Percentiles rank a stretch among this genome's conserved stretches.
Conservation (phyloP, 768 basidiomycete genomes). For the Boletales sp. region DNA sequence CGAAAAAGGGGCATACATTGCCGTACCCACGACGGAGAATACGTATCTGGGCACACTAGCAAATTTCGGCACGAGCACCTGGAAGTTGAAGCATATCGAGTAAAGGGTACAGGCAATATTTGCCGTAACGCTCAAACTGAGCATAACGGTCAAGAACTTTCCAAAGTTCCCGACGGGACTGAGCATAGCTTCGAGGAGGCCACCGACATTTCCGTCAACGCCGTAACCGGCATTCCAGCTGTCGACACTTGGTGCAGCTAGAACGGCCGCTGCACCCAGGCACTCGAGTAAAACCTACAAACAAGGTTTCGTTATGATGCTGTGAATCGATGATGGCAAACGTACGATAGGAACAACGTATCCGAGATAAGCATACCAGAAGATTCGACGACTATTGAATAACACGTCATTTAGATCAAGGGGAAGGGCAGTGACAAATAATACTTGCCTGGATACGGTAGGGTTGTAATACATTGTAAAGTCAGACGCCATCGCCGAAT, state of each 20-base stretch:
- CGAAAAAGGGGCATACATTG: slow-evolving; percentile 47
- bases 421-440: not conserved
- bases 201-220: slow-evolving; percentile 54
- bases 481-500: slow-evolving; percentile 59
- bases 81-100: slow-evolving; percentile 70
- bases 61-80: slow-evolving; percentile 60
- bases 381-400: slow-evolving; percentile 50
- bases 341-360: slow-evolving; percentile 59
- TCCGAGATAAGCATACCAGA: slow-evolving; percentile 61
- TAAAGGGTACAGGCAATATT: slow-evolving; percentile 86
- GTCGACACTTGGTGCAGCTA: slow-evolving; percentile 52
- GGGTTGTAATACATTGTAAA: slow-evolving; percentile 70
- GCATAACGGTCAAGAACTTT: slow-evolving; percentile 66
- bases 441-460: slow-evolving; percentile 50
- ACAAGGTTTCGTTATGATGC: slow-evolving; percentile 1
- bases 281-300: slow-evolving; percentile 41
- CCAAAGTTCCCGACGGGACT: slow-evolving; percentile 62
- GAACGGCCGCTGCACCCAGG: slow-evolving; percentile 66
- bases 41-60: slow-evolving; percentile 63
- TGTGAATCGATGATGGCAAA: slow-evolving; percentile 11
- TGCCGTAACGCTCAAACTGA: slow-evolving; percentile 72
- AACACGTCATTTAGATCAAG: slow-evolving; percentile 6
- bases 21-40: slow-evolving; percentile 62
- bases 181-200: slow-evolving; percentile 60
- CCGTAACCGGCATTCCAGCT: slow-evolving; percentile 55